A percentile compares a stretch with the other conserved stretches of the same genome.
phyloP scores from a whole-genome alignment of 306 rosid genomes.

The Cicer judaicum region DNA sequence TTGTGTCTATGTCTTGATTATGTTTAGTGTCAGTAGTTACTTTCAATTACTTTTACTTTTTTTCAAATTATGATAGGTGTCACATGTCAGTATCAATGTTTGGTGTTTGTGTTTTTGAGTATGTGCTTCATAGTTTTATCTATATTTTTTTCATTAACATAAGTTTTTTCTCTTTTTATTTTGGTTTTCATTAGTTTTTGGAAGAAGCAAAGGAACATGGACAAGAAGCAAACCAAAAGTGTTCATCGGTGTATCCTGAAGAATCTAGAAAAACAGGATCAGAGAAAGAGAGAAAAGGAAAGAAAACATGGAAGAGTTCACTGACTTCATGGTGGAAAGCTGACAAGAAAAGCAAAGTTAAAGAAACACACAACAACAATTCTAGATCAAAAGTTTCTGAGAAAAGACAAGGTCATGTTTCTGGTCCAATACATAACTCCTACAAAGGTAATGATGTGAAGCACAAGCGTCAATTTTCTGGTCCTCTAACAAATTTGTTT shows the following conservation, averaged over 20 bases:
- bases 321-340: conserved; percentile 77
- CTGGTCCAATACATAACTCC: conserved; percentile 65
- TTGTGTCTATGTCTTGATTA: too few relatives aligned
- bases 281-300: conserved; percentile 52
- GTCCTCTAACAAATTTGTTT: conserved; percentile 65
- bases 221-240: conserved; percentile 48
- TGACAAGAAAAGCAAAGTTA: conserved; percentile 54
- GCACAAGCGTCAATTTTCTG: conserved; percentile 55
- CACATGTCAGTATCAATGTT: too few relatives aligned
- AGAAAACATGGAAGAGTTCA: conserved; percentile 75
- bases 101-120: too few relatives aligned
- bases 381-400: conserved; percentile 37
- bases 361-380: conserved; percentile 38
- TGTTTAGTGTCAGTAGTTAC: too few relatives aligned
- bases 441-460: conserved; percentile 36
- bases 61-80: too few relatives aligned
- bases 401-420: conserved; percentile 52
- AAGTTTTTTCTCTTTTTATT: neutral
- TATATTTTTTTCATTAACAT: neutral
- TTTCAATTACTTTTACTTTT: too few relatives aligned
- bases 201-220: conserved; percentile 74
- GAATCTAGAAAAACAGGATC: conserved; percentile 47
- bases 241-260: conserved; percentile 53
- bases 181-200: conserved; percentile 62
- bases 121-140: neutral